These are phyloP conservation scores for Ceratobasidium sp. DNA, from an alignment of 1,284 basidiomycete genomes.

Conservation along the genomic window DNA sequence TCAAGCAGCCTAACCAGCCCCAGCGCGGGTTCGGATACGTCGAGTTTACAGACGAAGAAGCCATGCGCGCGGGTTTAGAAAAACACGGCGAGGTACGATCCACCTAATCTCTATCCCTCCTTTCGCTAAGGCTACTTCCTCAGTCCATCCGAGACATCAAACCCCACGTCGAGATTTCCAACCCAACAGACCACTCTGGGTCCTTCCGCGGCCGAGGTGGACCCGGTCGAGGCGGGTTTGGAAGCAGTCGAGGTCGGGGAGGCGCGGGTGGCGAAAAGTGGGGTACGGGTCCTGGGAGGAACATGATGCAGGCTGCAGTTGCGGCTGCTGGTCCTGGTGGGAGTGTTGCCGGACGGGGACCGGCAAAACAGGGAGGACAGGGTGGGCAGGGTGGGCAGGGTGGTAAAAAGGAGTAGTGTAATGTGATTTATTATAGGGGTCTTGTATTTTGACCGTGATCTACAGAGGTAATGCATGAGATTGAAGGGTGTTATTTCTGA, in stretches of 20 bases:
- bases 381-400: neutral
- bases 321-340: conserved; percentile 35
- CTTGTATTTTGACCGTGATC: no score
- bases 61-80: conserved; percentile 79
- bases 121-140: conserved; percentile 18
- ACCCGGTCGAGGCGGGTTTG: conserved; percentile 45
- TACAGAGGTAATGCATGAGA: no score
- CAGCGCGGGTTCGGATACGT: conserved; percentile 70
- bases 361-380: neutral
- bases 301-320: conserved; percentile 31
- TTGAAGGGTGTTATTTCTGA: no score
- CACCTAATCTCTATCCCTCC: conserved; percentile 22
- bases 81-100: conserved; percentile 70
- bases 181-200: conserved; percentile 52
- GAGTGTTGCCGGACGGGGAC: conserved; percentile 5
- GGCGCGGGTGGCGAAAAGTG: conserved; percentile 69
- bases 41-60: conserved; percentile 86
- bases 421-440: no score
- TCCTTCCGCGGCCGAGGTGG: conserved; percentile 47
- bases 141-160: conserved; percentile 53
- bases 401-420: neutral
- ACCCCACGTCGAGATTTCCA: conserved; percentile 54
- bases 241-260: conserved; percentile 58
- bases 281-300: conserved; percentile 22
- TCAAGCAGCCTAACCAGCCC: conserved; percentile 47